Evolutionary conservation across 2,329 filamentous ascomycete species (phyloP), one percentile per base, ranked within the genome.

Genomic region (Colletotrichum sp.): DNA sequence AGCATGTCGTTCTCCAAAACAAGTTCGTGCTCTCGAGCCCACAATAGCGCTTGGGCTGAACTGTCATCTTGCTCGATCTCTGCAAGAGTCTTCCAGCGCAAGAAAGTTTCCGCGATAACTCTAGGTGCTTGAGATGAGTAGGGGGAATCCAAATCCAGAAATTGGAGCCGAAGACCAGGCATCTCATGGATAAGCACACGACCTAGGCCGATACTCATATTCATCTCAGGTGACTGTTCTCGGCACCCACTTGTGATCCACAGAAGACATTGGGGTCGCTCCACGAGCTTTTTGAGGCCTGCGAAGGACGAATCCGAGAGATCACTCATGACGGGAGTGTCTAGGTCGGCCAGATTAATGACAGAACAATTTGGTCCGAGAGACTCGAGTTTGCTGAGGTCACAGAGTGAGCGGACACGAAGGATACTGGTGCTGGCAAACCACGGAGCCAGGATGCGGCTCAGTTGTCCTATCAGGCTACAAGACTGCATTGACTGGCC

Each of bases 241-340:
- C 66, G 71, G 16, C 75, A 65, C 12, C 79, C 79, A 10, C 66
- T 62, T 9, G 79, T 79, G 16, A 77, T 76, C 78, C 78, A 80
- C 16, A 80, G 64, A 9, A 80, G 65, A 22, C 62, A 71, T 6
- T 67, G 60, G 4, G 67, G 66, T 18, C 70, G n/a, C 5, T 74
- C 68, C 22, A 76, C 76, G 6, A 80, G 18, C 15, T 64, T 61
- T 30, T 80, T 78, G 16, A 80, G 52, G 6, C 66, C 76, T 2
- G 75, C 73, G 55, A 80, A 71, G 9, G 71, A 77, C 3, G 56
- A 60, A 83, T 86, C 60, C 0, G 80, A 71, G 25, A 89, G 79
- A 27, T 84, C 82, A 6, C 80, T 78, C 13, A 83, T 77, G 12
- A 84, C 78, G 13, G 76, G 65, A 13, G 62, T 58, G 13, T 80